Base-by-base conservation (phyloP, 306 rosid species). In the Cyamopsis tetragonoloba region DNA sequence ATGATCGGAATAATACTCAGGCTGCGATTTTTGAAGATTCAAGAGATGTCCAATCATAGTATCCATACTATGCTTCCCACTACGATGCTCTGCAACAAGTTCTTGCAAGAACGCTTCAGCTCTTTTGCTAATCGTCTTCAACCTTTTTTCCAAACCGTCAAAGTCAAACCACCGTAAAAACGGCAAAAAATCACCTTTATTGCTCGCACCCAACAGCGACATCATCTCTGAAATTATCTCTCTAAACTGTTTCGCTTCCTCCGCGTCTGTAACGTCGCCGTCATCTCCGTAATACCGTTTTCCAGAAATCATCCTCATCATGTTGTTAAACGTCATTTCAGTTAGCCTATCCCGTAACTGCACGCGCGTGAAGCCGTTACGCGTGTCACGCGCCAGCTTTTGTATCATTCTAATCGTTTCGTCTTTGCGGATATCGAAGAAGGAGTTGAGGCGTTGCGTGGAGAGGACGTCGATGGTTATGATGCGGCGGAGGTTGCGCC, bases 401-500 rank as follows among this genome's bases (percentile, higher is more conserved):
- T 4, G 44, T 2, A 80, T 3, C 0, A 82, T 1, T 3, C 72
- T 76, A 6, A 46, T 11, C 51, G 66, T 49, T 54, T 85, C 87
- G 3, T 82, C 80, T 7, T 12, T 67, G 6, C 87, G 71, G 12
- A 59, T 41, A 2, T 15, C 57, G 0, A 27, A 10, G 56, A 80
- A 82, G n/a, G 76, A 20, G 60, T 59, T 71, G 54, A 71, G 68
- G 2, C 76, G 76, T 0, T 23, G 61, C 0, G 76, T 0, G 0
- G 89, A 85, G 50, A 79, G 81, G 37, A 85, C 82, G 6, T 86
- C 86, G 0, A 23, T 42, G 23, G 85, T 20, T 26, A 76, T 70
- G 2, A 86, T 75, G 34, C 88, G 86, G 47, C 88, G 91, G 3
- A 86, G 82, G 77, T 80, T 86, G 20, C 86, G 87, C 87, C 87